A percentile compares a stretch with the other conserved stretches of the same genome.
phyloP scores from a whole-genome alignment of 345 rosid species.

The Populus davidiana region DNA sequence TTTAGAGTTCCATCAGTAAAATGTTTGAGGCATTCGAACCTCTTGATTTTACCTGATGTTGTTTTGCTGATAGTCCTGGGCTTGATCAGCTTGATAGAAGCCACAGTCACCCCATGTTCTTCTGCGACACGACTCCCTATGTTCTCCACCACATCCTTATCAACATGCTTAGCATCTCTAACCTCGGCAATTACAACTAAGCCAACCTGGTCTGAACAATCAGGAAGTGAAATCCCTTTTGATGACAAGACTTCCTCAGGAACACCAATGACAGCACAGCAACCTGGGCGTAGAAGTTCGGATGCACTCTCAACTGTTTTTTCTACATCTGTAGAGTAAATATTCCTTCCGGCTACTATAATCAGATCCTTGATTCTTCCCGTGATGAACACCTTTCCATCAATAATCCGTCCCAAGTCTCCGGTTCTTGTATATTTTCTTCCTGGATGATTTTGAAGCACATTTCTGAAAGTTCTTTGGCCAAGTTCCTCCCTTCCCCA shows the following conservation, averaged over 20 bases:
- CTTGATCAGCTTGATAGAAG: slow-evolving; percentile 52
- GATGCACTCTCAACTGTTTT: slow-evolving; percentile 64
- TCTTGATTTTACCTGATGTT: slow-evolving; percentile 69
- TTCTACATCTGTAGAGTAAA: slow-evolving; percentile 67
- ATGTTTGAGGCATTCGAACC: slow-evolving; percentile 64
- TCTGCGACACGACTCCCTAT: slow-evolving; percentile 47
- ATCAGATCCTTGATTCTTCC: slow-evolving; percentile 78
- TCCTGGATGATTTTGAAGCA: slow-evolving; percentile 34
- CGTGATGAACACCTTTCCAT: slow-evolving; percentile 54
- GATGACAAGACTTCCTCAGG: slow-evolving; percentile 58
- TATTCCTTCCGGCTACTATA: slow-evolving; percentile 64
- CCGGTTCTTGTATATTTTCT: slow-evolving; percentile 57
- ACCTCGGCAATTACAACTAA: slow-evolving; percentile 69
- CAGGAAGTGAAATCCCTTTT: slow-evolving; percentile 54
- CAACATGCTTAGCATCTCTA: slow-evolving; percentile 47
- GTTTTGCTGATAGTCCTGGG: slow-evolving; percentile 65
- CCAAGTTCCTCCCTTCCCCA: slow-evolving; percentile 63
- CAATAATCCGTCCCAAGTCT: slow-evolving; percentile 58
- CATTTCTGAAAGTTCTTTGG: slow-evolving; percentile 48
- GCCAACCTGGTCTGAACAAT: slow-evolving; percentile 58
- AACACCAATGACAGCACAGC: slow-evolving; percentile 69
- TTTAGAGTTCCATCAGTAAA: slow-evolving; percentile 53
- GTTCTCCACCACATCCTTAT: slow-evolving; percentile 35
- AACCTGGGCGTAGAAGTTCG: slow-evolving; percentile 56
- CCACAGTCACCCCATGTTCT: slow-evolving; percentile 58